Evolutionary conservation across 305 asterid genomes (phyloP), one percentile per base, ranked within the genome.

Genomic region (Withania somnifera): DNA sequence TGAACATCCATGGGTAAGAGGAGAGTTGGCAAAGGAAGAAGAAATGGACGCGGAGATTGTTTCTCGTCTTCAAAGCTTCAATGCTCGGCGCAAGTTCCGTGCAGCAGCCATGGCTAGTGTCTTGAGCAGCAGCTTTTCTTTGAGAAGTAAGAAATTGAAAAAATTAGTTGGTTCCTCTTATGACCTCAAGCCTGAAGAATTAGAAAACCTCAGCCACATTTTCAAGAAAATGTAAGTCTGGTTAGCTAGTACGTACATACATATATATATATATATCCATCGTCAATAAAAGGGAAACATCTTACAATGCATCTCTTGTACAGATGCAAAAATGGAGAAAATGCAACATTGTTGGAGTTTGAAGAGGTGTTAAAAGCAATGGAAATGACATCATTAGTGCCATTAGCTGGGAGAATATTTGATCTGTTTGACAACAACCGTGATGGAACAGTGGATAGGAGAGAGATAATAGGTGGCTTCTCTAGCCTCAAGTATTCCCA

Each of bases 91-190:
- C 56, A 94, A 94, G 84, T 92, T 94, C 57, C 95, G 96, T 1
- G 98, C 93, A 32, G 98, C 97, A 42, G 97, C 95, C 51, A 89
- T 94, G 92, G 98, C 98, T 8, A 94, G 97, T 75, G 89, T 94
- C 66, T 68, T 93, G 3, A 92, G 98, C 88, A 94, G 92, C 82
- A 90, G 95, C 85, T 91, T 94, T 82, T 91, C 94, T 3, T 81
- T 91, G 87, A 90, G 92, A 82, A 86, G 85, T 11, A 91, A 91
- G 58, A 94, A 91, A 76, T 90, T 94, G 79, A 92, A 94, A 89
- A 92, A 81, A 30, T 75, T 94, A 79, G 90, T 92, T 78, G 98
- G 98, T 34, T 87, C 94, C 50, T 63, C 71, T 0, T 94, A 94
- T 56, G 97, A 92, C 86, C 91, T 94, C 13, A 94, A 91, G 88